Evolutionary conservation across 1,139 yeast genomes (phyloP).

Genomic region (Lodderomyces elongisporus): DNA sequence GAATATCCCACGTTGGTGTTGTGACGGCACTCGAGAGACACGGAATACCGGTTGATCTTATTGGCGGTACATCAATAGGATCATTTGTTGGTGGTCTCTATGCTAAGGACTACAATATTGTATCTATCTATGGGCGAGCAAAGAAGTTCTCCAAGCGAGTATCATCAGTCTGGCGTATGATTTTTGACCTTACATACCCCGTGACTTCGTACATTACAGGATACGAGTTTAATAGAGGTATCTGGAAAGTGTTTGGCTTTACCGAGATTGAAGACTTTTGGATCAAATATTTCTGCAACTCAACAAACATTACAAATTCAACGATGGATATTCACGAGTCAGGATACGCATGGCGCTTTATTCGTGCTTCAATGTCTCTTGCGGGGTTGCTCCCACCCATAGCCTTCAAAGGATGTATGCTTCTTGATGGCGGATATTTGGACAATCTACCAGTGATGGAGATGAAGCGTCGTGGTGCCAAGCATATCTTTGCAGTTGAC

Average conservation of each 20-base stretch:
- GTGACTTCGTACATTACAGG: slow-evolving; percentile 94
- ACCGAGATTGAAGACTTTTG: slow-evolving; percentile 93
- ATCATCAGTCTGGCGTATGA: slow-evolving; percentile 80
- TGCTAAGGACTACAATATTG: slow-evolving; percentile 86
- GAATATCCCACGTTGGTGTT: slow-evolving; percentile 87
- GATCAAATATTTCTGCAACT: slow-evolving; percentile 82
- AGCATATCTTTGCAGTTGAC: slow-evolving; percentile 88
- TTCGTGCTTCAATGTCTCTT: slow-evolving; percentile 93
- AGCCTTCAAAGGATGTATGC: slow-evolving; percentile 84
- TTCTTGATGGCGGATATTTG: slow-evolving; percentile 92
- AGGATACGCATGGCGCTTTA: slow-evolving; percentile 94
- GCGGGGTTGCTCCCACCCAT: slow-evolving; percentile 93
- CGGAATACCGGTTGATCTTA: slow-evolving; percentile 88
- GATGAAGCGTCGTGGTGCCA: slow-evolving; percentile 86
- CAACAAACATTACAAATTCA: slow-evolving; percentile 94
- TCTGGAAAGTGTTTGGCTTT: slow-evolving; percentile 94
- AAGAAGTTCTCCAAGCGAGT: slow-evolving; percentile 82
- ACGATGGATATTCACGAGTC: slow-evolving; percentile 90
- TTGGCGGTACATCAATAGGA: slow-evolving; percentile 97
- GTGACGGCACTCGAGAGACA: slow-evolving; percentile 89
- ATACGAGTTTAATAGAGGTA: slow-evolving; percentile 92
- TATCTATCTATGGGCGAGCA: slow-evolving; percentile 85
- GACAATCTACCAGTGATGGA: slow-evolving; percentile 91
- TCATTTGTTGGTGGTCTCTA: slow-evolving; percentile 93
- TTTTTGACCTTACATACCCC: slow-evolving; percentile 85